These are phyloP conservation scores for Singerocomus inundabilis DNA, from an alignment of 1,284 basidiomycete genomes.

Conservation along the genomic window DNA sequence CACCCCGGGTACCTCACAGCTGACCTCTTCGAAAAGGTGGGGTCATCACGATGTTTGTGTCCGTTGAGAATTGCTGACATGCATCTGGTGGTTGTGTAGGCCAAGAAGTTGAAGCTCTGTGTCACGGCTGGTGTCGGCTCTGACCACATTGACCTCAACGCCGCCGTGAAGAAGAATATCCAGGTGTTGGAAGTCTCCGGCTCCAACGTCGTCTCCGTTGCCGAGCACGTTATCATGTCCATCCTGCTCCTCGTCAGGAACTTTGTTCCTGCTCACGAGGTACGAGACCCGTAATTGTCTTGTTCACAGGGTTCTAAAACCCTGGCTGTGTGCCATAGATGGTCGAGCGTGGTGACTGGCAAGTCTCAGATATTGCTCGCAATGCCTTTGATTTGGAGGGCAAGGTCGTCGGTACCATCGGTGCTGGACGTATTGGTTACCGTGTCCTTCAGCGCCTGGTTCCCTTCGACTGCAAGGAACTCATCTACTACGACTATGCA, in stretches of 20 bases:
- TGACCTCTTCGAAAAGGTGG: slow-evolving; percentile 70
- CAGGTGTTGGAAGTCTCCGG: slow-evolving; percentile 85
- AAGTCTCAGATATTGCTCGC: slow-evolving; percentile 79
- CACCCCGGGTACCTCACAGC: slow-evolving; percentile 87
- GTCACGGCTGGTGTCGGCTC: slow-evolving; percentile 95
- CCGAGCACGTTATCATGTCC: slow-evolving; percentile 85
- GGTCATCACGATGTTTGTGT: neutral
- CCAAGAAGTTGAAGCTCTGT: slow-evolving; percentile 89
- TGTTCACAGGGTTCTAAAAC: neutral
- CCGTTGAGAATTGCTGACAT: slow-evolving; percentile 4
- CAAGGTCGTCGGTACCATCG: slow-evolving; percentile 90
- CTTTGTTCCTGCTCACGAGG: slow-evolving; percentile 64
- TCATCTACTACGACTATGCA: slow-evolving; percentile 92
- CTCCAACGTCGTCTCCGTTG: slow-evolving; percentile 88
- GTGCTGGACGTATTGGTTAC: slow-evolving; percentile 87
- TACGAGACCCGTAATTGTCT: slow-evolving; percentile 16
- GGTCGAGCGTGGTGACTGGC: slow-evolving; percentile 83
- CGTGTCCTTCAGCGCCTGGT: slow-evolving; percentile 85
- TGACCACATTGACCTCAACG: slow-evolving; percentile 91
- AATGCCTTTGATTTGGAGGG: slow-evolving; percentile 87
- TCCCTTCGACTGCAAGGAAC: slow-evolving; percentile 89
- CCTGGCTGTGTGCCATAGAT: slow-evolving; percentile 47
- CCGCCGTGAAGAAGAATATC: slow-evolving; percentile 79
- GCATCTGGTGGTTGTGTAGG: slow-evolving; percentile 41
- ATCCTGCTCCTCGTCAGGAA: slow-evolving; percentile 75